Evolutionary conservation across 139 green algal genomes (phyloP), one percentile per base, ranked within the genome.

Genomic region (Ettlia oleoabundans): DNA sequence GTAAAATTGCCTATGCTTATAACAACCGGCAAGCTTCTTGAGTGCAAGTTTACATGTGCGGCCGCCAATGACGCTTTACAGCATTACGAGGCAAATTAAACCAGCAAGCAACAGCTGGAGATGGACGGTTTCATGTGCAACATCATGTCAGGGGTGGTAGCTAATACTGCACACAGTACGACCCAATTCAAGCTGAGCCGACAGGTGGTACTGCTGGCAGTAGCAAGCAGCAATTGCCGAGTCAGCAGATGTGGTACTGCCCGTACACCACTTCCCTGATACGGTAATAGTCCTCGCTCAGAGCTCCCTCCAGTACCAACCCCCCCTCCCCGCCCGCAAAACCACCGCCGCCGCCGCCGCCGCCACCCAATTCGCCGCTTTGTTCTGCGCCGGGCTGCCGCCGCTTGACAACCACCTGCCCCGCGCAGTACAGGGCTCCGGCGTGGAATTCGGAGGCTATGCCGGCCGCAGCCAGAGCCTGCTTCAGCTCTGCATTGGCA

Each of bases 191-290:
- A 24, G 10, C 47, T 58, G 47, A 58, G 13, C 13, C 47, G 13
- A 15, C 47, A 58, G 47, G 47, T 15, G 15, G 13, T 15, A 24
- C 47, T 58, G 47, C 55, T 65, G 55, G 55, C 55, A n/a, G 5
- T n/a, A n/a, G n/a, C 18, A n/a, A 68, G 35, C 35, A 55, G 66
- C 35, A 9, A n/a, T 19, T 66, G 24, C 62, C 10, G 15, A 58
- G 15, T 91, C 79, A 95, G 83, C 90, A 95, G 4, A 95, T 81
- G 66, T 92, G 88, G 74, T 94, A 95, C 80, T 95, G 90, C n/a
- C 64, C 35, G 66, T 96, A 95, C 15, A 95, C 87, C 69, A 95
- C 76, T 53, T 94, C 84, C 24, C 90, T 66, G 28, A 96, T 85
- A 30, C 10, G 52, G 84, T 92, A 93, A 73, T 90, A 96, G 24